These are phyloP conservation scores for Theileria parva DNA, from an alignment of 169 alveolate species.

Conservation along the genomic window DNA sequence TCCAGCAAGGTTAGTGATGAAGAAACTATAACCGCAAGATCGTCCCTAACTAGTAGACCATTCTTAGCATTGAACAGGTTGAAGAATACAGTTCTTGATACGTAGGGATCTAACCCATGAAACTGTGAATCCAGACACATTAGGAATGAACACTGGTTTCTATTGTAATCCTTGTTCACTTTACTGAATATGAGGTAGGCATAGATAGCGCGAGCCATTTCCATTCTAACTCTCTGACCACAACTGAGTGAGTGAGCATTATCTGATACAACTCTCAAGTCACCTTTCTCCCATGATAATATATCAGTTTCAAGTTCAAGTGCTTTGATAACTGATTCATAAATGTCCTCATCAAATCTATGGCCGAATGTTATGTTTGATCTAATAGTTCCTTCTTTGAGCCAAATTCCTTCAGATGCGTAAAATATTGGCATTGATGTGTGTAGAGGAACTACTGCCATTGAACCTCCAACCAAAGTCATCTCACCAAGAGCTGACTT, in stretches of 20 bases:
- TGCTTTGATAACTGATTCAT: background rate
- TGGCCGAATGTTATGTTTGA: slow-evolving; percentile 48
- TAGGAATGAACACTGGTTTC: slow-evolving; percentile 57
- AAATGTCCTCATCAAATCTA: slow-evolving; percentile 5
- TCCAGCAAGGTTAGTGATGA: background rate
- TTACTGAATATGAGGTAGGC: slow-evolving; percentile 52
- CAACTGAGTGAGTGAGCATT: slow-evolving; percentile 84
- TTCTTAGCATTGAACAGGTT: background rate
- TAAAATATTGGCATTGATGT: slow-evolving; percentile 61
- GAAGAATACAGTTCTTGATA: background rate
- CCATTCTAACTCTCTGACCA: slow-evolving; percentile 89
- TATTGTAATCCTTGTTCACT: slow-evolving; percentile 30
- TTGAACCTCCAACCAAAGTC: slow-evolving; percentile 49
- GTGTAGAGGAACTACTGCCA: slow-evolving; percentile 62
- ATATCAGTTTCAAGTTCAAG: slow-evolving; percentile 35
- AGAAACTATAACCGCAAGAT: slow-evolving; percentile 19
- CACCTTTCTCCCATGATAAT: slow-evolving; percentile 50
- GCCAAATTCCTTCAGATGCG: slow-evolving; percentile 55
- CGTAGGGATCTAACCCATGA: slow-evolving; percentile 28
- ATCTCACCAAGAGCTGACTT: slow-evolving; percentile 14
- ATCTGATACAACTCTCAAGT: slow-evolving; percentile 41
- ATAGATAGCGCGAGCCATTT: slow-evolving; percentile 90
- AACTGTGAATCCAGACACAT: slow-evolving; percentile 52
- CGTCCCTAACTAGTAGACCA: slow-evolving; percentile 31
- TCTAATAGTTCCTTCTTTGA: slow-evolving; percentile 38